Base-by-base conservation (phyloP, 2,329 filamentous ascomycete species). In the Ascochyta fabae region DNA sequence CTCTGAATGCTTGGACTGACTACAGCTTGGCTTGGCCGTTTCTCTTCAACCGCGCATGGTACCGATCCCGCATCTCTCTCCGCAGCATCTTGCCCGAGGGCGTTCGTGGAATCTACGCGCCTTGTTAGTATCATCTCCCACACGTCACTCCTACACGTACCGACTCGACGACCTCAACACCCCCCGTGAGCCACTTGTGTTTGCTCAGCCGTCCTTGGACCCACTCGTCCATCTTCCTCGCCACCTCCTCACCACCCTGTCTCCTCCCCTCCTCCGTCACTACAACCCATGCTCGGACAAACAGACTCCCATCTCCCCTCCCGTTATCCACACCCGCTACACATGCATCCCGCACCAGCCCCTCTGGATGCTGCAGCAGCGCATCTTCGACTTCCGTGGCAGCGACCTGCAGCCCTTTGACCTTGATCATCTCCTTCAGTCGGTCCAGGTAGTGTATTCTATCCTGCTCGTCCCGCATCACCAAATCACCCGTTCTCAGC, bases 401-500 rank as follows among this genome's bases (percentile, higher is more conserved):
- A 6, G 79, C 77, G n/a, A 81, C 79, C 68, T 81, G 79, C 35
- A 79, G 71, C 3, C 80, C 80, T 62, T 81, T 80, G 12, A 80
- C 79, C 54, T 80, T 81, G 59, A 81, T 81, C 44, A 81, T 72
- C 55, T 81, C 75, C 64, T 79, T 73, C 9, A 69, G 43, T 7
- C 75, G 68, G 58, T 79, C 78, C 3, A 79, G 57, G 36, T 69
- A 71, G 33, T 62, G 59, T 5, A 71, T 61, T 1, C 64, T 44
- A 51, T 72, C 69, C 1, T 53, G 26, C 44, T 67, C 59, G 49
- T 73, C 70, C 4, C 69, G 58, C 56, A 62, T 52, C 2, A 72
- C 65, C 12, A 71, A 42, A 53, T 73, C 70, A 0, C 69, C 70
- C 1, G 70, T 70, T 5, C 68, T 55, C 13, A 72, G 26, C 68